Percentiles rank a stretch among this genome's conserved stretches.
Conservation (phyloP, 306 rosid species). For the Argentina anserina region DNA sequence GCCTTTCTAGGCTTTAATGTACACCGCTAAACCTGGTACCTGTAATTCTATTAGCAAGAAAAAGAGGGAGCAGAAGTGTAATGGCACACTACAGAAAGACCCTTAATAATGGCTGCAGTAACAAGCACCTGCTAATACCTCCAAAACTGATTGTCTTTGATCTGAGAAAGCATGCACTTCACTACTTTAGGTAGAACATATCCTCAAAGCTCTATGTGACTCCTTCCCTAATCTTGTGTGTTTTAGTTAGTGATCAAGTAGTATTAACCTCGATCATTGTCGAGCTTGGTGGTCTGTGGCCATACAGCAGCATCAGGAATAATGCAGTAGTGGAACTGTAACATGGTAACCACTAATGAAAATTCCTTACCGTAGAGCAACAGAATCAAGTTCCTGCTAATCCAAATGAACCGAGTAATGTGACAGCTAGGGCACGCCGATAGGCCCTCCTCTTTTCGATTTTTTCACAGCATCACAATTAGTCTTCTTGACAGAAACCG, state of each 20-base stretch:
- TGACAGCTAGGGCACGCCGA: constrained; percentile 19
- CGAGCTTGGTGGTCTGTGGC: background rate
- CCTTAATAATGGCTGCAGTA: constrained; percentile 8
- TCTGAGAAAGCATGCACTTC: background rate
- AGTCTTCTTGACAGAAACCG: constrained; percentile 31
- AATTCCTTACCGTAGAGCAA: constrained; percentile 31
- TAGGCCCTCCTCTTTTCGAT: constrained; percentile 24
- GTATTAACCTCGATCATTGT: background rate
- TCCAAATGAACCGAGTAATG: constrained; percentile 20
- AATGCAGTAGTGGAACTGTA: constrained; percentile 34
- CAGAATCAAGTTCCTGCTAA: constrained; percentile 55
- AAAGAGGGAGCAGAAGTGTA: background rate
- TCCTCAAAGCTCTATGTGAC: background rate
- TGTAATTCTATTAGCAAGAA: background rate
- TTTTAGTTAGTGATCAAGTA: background rate
- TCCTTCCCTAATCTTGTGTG: background rate
- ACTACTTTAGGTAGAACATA: background rate
- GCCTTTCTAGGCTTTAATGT: background rate
- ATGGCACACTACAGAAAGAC: background rate
- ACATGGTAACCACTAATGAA: constrained; percentile 25
- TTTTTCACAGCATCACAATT: constrained; percentile 12
- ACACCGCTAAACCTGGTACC: constrained; percentile 4
- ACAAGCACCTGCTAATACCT: background rate
- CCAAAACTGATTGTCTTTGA: constrained; percentile 3
- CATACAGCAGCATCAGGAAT: constrained; percentile 7